phyloP scores from a whole-genome alignment of 1,139 yeast species.

The Kodamaea ohmeri region DNA sequence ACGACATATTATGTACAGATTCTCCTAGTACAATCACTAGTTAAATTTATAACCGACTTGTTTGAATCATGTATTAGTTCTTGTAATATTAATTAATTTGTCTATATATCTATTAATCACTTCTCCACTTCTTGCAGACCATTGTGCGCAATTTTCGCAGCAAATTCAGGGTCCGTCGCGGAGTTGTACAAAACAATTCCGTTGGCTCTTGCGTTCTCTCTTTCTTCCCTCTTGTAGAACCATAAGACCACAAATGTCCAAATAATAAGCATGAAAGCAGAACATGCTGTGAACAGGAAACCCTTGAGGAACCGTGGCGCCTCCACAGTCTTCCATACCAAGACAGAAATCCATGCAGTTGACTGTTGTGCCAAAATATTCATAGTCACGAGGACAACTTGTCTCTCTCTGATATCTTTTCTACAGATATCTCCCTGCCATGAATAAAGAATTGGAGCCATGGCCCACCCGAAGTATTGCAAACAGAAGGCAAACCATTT shows the following conservation, averaged over 20 bases:
- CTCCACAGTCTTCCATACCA: conserved; percentile 45
- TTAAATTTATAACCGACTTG: no score
- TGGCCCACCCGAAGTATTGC: conserved; percentile 49
- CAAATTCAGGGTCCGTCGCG: conserved; percentile 16
- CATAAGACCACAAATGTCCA: conserved; percentile 57
- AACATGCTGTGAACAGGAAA: conserved; percentile 50
- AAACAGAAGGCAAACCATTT: conserved; percentile 50
- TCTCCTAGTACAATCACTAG: no score
- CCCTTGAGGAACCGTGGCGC: conserved; percentile 53
- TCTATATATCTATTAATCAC: background rate
- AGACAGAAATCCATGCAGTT: conserved; percentile 44
- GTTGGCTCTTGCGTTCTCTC: conserved; percentile 46
- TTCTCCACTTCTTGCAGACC: background rate
- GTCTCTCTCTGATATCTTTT: conserved; percentile 42
- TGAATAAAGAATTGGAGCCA: conserved; percentile 48
- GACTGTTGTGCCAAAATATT: conserved; percentile 44
- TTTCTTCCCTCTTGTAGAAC: conserved; percentile 59
- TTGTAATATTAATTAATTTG: no score
- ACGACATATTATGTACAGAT: no score
- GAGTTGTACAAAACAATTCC: conserved; percentile 25
- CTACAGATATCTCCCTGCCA: conserved; percentile 48
- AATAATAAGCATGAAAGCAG: conserved; percentile 47
- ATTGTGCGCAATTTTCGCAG: conserved; percentile 9
- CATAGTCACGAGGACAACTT: conserved; percentile 44
- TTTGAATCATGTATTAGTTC: no score